These are phyloP conservation scores for Saccharomyces hybrid DNA, from an alignment of 1,139 yeast species.

Conservation along the genomic window DNA sequence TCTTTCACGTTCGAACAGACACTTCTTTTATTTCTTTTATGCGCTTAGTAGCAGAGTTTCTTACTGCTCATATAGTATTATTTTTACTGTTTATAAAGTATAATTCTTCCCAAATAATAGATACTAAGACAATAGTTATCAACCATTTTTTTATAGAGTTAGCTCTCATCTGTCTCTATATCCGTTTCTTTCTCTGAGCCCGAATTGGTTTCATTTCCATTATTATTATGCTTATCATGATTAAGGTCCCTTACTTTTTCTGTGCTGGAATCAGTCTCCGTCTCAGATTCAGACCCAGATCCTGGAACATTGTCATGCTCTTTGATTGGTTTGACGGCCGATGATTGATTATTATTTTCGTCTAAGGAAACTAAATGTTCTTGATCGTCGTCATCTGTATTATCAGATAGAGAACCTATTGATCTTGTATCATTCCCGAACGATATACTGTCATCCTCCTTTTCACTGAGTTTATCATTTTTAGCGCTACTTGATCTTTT, in stretches of 20 bases:
- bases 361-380: conserved; percentile 3
- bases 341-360: background rate
- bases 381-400: background rate
- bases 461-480: conserved; percentile 2
- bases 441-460: background rate
- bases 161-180: background rate
- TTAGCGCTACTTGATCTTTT: conserved; percentile 1
- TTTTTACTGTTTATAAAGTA: background rate
- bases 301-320: conserved; percentile 5
- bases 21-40: background rate
- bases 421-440: background rate
- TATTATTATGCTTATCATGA: background rate
- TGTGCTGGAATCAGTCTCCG: conserved; percentile 9
- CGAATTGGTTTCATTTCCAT: background rate
- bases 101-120: background rate
- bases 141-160: background rate
- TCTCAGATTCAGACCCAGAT: conserved; percentile 10
- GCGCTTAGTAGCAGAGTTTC: background rate
- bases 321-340: background rate
- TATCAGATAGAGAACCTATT: background rate
- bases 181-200: background rate
- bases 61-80: background rate
- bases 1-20: background rate
- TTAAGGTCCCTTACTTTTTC: background rate
- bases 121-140: background rate